Percentiles rank a stretch among this genome's conserved stretches.
phyloP scores from a whole-genome alignment of 148 eudicot species.

The Salicornia ramosissima region DNA sequence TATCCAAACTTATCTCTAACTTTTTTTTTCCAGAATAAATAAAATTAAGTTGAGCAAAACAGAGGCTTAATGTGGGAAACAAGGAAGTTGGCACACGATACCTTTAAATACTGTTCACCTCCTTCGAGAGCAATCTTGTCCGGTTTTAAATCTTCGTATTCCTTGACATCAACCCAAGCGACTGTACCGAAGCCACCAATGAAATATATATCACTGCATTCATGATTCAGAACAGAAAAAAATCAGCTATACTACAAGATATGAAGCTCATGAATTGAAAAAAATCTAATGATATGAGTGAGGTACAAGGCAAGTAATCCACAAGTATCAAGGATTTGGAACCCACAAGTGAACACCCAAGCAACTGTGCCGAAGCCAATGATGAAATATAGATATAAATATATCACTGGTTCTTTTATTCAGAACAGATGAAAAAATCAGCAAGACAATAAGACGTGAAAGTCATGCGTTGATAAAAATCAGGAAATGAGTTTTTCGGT shows the following conservation, averaged over 20 bases:
- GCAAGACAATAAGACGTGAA: no score
- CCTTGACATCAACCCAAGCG: slow-evolving; percentile 96
- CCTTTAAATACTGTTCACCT: slow-evolving; percentile 94
- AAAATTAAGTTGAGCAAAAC: no score
- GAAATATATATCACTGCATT: slow-evolving; percentile 85
- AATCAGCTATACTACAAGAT: slow-evolving; percentile 1
- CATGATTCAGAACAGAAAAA: slow-evolving; percentile 16
- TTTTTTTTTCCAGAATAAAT: no score
- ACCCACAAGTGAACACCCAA: no score
- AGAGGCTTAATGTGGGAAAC: background rate
- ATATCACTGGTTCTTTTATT: no score
- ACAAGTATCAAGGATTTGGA: no score
- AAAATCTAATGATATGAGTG: background rate
- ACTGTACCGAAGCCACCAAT: slow-evolving; percentile 99
- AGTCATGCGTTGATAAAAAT: no score
- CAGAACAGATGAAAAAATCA: no score
- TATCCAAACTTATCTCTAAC: no score
- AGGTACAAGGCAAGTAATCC: background rate
- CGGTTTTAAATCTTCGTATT: slow-evolving; percentile 73
- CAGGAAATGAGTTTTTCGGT: no score
- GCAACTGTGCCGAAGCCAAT: no score
- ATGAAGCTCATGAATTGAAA: background rate
- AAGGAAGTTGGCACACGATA: slow-evolving; percentile 13
- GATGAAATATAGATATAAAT: no score
- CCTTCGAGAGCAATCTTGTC: slow-evolving; percentile 94